Evolutionary conservation across 176 grass and related monocot species (phyloP).

Genomic region (Musa schizocarpa): DNA sequence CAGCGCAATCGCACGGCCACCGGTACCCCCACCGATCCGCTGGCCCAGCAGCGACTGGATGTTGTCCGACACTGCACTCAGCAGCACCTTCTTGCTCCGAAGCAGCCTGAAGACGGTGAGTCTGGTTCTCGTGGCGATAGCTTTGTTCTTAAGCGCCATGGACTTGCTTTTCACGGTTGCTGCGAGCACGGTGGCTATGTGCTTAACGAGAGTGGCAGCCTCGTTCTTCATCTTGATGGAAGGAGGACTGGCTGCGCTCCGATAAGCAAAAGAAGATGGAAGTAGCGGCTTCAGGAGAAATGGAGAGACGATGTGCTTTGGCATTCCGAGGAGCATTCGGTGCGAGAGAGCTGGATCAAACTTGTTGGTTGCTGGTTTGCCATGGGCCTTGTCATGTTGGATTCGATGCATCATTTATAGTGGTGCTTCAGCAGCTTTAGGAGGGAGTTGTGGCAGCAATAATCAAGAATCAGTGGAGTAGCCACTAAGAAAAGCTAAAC

Average conservation of each 20-base stretch:
- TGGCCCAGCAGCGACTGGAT: conserved; percentile 22
- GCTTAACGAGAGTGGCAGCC: background rate
- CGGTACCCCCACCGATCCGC: background rate
- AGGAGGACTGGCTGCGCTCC: background rate
- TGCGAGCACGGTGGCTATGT: background rate
- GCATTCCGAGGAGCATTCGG: background rate
- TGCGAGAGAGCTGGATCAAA: background rate
- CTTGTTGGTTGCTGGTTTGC: background rate
- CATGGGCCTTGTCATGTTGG: background rate
- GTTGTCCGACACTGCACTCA: conserved; percentile 30
- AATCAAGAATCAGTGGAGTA: background rate
- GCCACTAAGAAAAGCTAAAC: background rate
- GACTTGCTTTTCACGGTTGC: background rate
- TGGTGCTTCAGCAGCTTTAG: background rate
- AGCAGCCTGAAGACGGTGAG: background rate
- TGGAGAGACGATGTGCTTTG: background rate
- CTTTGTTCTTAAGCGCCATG: background rate
- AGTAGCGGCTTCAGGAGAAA: background rate
- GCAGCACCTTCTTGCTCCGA: conserved; percentile 28
- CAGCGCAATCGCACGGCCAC: conserved; percentile 2
- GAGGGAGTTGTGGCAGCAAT: background rate
- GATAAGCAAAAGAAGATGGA: background rate
- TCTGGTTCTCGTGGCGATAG: background rate
- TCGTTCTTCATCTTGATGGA: background rate
- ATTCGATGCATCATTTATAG: background rate